These are phyloP conservation scores for Colletotrichum euphorbiae DNA, from an alignment of 2,329 filamentous ascomycete species.

Conservation along the genomic window DNA sequence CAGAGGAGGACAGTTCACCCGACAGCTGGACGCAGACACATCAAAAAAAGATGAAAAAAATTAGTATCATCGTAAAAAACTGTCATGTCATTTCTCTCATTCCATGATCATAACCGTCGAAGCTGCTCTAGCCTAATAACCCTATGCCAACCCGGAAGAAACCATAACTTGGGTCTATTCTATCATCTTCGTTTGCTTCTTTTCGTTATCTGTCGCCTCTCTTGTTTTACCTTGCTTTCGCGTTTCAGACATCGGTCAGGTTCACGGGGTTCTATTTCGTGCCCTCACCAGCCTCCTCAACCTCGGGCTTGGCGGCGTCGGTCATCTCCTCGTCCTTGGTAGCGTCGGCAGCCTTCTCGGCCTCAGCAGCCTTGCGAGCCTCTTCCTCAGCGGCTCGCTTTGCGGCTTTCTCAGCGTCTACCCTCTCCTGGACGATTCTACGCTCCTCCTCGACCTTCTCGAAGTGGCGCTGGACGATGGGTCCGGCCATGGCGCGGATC, in stretches of 20 bases:
- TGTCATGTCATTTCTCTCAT: conserved; percentile 40
- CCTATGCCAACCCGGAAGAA: conserved; percentile 40
- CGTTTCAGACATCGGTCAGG: conserved; percentile 1
- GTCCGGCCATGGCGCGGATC: conserved; percentile 89
- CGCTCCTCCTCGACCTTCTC: conserved; percentile 93
- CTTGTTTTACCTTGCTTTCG: background rate
- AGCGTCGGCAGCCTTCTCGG: conserved; percentile 60
- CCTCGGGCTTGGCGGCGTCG: conserved; percentile 68
- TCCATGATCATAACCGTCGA: conserved; percentile 34
- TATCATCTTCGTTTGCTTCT: conserved; percentile 38
- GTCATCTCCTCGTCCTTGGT: conserved; percentile 72
- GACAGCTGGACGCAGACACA: too few relatives aligned
- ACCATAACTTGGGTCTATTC: conserved; percentile 40
- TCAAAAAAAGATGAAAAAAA: too few relatives aligned
- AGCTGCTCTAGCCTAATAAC: conserved; percentile 40
- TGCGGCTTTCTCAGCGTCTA: conserved; percentile 81
- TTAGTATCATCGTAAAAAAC: conserved; percentile 22
- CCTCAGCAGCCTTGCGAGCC: conserved; percentile 64
- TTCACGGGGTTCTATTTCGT: conserved; percentile 41
- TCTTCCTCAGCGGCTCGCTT: conserved; percentile 74
- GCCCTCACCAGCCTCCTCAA: conserved; percentile 56
- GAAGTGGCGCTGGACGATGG: conserved; percentile 93
- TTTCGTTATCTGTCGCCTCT: conserved; percentile 11
- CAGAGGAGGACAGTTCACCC: too few relatives aligned
- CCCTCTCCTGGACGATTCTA: conserved; percentile 78